phyloP scores from a whole-genome alignment of 2,329 filamentous ascomycete species.

The Exophiala dermatitidis region DNA sequence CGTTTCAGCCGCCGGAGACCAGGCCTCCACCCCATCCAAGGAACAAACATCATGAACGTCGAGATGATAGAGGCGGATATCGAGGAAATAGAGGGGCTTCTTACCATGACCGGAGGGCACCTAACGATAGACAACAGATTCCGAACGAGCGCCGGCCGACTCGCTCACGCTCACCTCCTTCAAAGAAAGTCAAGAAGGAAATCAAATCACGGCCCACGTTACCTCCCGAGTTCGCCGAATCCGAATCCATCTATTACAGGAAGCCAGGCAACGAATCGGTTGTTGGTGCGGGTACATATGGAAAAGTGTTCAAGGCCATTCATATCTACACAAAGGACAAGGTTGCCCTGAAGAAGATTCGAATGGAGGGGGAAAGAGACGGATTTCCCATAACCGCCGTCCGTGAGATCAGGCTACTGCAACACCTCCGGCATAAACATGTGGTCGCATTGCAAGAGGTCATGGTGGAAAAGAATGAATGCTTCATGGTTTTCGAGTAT shows the following conservation, averaged over 20 bases:
- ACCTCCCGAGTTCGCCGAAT: slow-evolving; percentile 63
- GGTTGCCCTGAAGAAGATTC: slow-evolving; percentile 82
- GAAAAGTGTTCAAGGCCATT: slow-evolving; percentile 88
- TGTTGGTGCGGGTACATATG: slow-evolving; percentile 90
- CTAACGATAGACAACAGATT: slow-evolving; percentile 30
- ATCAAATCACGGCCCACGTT: slow-evolving; percentile 65
- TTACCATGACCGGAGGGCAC: slow-evolving; percentile 34
- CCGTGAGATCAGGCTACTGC: slow-evolving; percentile 84
- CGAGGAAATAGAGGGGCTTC: slow-evolving; percentile 29
- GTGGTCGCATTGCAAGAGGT: slow-evolving; percentile 80
- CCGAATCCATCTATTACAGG: slow-evolving; percentile 85
- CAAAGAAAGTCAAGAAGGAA: slow-evolving; percentile 60
- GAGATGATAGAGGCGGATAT: slow-evolving; percentile 35
- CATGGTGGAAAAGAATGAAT: slow-evolving; percentile 98
- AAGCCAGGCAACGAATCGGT: slow-evolving; percentile 98
- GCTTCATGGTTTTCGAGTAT: slow-evolving; percentile 99
- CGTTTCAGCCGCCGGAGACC: slow-evolving; percentile 34
- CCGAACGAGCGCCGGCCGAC: slow-evolving; percentile 43
- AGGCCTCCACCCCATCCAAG: slow-evolving; percentile 35
- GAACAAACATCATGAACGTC: slow-evolving; percentile 38
- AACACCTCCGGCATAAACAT: slow-evolving; percentile 73
- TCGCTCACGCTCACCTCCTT: slow-evolving; percentile 47
- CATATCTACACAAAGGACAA: slow-evolving; percentile 83
- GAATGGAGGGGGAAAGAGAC: slow-evolving; percentile 88
- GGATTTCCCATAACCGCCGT: slow-evolving; percentile 88